phyloP scores from a whole-genome alignment of 345 rosid genomes.

The Corymbia maculata region DNA sequence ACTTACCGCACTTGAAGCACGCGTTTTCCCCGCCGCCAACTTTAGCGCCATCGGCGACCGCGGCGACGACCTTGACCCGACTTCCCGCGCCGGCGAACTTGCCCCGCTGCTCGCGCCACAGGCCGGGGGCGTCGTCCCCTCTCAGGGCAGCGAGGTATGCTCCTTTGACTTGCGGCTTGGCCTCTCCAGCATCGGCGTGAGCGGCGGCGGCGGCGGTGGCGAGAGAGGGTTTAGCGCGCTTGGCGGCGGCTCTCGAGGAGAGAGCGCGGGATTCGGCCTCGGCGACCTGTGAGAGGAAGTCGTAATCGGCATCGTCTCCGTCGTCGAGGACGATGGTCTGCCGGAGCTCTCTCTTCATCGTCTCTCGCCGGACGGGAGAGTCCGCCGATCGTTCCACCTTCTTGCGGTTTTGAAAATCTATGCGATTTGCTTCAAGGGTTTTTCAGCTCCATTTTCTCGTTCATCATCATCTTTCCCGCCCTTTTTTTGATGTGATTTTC shows the following conservation, averaged over 20 bases:
- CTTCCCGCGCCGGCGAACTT: neutral
- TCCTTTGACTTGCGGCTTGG: constrained; percentile 11
- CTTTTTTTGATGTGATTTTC: neutral
- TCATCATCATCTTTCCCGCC: neutral
- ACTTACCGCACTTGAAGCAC: constrained; percentile 8
- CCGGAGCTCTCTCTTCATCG: neutral
- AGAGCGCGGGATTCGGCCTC: constrained; percentile 17
- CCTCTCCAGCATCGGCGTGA: neutral
- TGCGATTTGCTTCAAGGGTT: neutral
- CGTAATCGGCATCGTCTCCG: constrained; percentile 18
- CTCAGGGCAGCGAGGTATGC: constrained; percentile 44
- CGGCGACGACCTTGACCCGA: constrained; percentile 1
- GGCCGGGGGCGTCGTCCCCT: constrained; percentile 27
- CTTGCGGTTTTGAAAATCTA: neutral
- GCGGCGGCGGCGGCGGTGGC: neutral
- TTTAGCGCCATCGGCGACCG: neutral
- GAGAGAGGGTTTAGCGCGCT: constrained; percentile 7
- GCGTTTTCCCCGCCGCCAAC: constrained; percentile 2
- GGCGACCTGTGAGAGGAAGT: constrained; percentile 16
- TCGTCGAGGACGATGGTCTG: neutral
- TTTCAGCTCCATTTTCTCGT: neutral
- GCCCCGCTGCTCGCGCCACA: constrained; percentile 7
- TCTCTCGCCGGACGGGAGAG: neutral
- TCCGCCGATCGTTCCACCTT: neutral
- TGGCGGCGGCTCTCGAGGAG: neutral